Percentiles rank a stretch among this genome's conserved stretches.
Conservation (phyloP, 805 yeast genomes). For the Danielia oregonensis region DNA sequence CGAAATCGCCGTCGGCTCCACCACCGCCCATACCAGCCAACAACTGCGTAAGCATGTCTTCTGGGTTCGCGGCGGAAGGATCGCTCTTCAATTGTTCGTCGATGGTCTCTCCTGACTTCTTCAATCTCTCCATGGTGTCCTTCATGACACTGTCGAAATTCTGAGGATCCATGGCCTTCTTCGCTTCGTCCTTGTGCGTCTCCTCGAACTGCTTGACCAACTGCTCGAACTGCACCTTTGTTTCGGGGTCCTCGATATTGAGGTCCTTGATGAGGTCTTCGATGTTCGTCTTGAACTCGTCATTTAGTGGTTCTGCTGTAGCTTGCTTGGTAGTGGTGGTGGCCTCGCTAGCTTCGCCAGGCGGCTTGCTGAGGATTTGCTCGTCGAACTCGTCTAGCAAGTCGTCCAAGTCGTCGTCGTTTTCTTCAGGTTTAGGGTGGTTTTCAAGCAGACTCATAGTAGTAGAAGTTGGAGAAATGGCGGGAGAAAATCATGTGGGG, state of each 20-base stretch:
- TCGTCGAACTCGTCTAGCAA: slow-evolving; percentile 81
- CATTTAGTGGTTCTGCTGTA: slow-evolving; percentile 26
- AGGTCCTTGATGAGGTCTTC: slow-evolving; percentile 46
- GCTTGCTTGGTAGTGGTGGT: slow-evolving; percentile 9
- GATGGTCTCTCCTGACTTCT: slow-evolving; percentile 68
- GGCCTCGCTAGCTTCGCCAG: slow-evolving; percentile 38
- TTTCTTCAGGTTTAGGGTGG: slow-evolving; percentile 18
- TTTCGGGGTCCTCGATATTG: slow-evolving; percentile 49
- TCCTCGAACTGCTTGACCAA: slow-evolving; percentile 42
- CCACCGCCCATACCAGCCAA: slow-evolving; percentile 43
- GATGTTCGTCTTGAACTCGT: slow-evolving; percentile 28
- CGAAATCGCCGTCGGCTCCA: slow-evolving; percentile 45
- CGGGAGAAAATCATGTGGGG: no score
- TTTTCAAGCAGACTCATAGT: no score
- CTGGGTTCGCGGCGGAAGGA: slow-evolving; percentile 33
- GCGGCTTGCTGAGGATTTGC: slow-evolving; percentile 60
- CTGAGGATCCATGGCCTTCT: slow-evolving; percentile 28
- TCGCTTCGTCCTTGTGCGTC: slow-evolving; percentile 30
- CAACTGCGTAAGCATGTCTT: slow-evolving; percentile 62
- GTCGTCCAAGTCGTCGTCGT: slow-evolving; percentile 75
- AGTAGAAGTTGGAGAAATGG: no score
- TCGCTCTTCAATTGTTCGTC: slow-evolving; percentile 56
- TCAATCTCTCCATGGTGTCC: slow-evolving; percentile 74
- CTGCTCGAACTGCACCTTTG: slow-evolving; percentile 47
- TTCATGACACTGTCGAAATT: slow-evolving; percentile 73